phyloP scores from a whole-genome alignment of 352 stramenopile species.

The Pythium folliculosum region DNA sequence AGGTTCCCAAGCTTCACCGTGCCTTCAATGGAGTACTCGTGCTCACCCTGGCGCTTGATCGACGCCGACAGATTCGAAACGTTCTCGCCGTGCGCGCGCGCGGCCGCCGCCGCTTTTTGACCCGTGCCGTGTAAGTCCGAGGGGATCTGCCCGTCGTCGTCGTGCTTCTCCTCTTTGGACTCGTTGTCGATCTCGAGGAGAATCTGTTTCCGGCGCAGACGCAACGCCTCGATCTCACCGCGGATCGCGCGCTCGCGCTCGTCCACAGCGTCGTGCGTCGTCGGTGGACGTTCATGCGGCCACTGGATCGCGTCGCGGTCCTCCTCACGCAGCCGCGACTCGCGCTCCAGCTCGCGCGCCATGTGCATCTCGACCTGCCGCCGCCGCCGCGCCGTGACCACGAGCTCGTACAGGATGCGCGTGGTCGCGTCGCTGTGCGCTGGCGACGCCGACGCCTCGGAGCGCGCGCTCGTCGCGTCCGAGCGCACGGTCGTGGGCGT shows the following conservation, averaged over 20 bases:
- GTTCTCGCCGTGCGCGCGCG: neutral
- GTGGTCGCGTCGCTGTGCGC: neutral
- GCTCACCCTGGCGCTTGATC: neutral
- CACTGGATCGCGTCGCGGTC: neutral
- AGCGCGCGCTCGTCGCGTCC: constrained; percentile 1
- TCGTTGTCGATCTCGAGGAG: constrained; percentile 46
- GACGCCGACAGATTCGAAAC: neutral
- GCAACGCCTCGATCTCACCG: constrained; percentile 42
- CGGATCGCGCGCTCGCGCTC: constrained; percentile 4
- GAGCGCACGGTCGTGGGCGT: constrained; percentile 13
- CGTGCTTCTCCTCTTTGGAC: constrained; percentile 8
- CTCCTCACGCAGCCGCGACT: constrained; percentile 8
- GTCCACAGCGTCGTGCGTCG: too few species aligned
- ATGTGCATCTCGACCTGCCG: constrained; percentile 43
- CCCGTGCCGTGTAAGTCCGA: too few species aligned
- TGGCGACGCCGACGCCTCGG: neutral
- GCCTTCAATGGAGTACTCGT: constrained; percentile 59
- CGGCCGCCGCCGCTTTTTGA: too few species aligned
- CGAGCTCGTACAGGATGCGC: constrained; percentile 35
- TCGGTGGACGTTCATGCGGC: neutral
- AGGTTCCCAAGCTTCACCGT: constrained; percentile 31
- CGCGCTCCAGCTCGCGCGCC: constrained; percentile 31
- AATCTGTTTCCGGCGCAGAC: constrained; percentile 49
- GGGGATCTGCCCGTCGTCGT: too few species aligned
- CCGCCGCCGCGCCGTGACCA: constrained; percentile 34